These are phyloP conservation scores for Globomyces sp. DNA, from an alignment of 371 early-diverging fungal species.

Conservation along the genomic window DNA sequence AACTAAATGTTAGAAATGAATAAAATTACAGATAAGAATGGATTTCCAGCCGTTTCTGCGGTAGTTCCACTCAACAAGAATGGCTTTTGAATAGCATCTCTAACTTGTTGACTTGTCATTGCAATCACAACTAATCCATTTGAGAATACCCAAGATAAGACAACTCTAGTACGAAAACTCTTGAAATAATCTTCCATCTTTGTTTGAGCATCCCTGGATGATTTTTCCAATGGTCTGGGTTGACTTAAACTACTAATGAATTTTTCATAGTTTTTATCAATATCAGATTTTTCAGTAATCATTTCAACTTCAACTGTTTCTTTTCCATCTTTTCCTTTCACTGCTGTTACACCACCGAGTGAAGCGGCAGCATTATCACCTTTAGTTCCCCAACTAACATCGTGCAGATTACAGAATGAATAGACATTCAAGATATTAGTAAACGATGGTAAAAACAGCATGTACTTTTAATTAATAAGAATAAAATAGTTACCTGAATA, in stretches of 20 bases:
- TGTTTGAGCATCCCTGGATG: slow-evolving; percentile 69
- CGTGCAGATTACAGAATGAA: slow-evolving; percentile 69
- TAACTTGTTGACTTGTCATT: slow-evolving; percentile 23
- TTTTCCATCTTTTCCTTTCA: slow-evolving; percentile 42
- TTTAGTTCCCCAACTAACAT: slow-evolving; percentile 95
- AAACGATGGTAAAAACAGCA: slow-evolving; percentile 80
- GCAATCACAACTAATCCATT: slow-evolving; percentile 67
- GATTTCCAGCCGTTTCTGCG: neutral
- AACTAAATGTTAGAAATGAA: neutral
- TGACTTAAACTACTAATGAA: slow-evolving; percentile 49
- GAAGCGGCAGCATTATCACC: slow-evolving; percentile 37
- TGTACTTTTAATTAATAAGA: slow-evolving; percentile 51
- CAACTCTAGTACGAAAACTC: slow-evolving; percentile 75
- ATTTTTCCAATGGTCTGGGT: slow-evolving; percentile 36
- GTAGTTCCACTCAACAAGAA: neutral
- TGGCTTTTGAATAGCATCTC: neutral
- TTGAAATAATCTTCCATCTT: slow-evolving; percentile 85
- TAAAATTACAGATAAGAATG: slow-evolving; percentile 14
- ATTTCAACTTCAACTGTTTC: slow-evolving; percentile 57
- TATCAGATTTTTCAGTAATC: slow-evolving; percentile 72
- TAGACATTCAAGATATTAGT: slow-evolving; percentile 90
- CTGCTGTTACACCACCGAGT: slow-evolving; percentile 22
- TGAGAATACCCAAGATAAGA: slow-evolving; percentile 80
- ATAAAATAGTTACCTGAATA: slow-evolving; percentile 35
- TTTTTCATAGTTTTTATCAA: slow-evolving; percentile 73